Base-by-base conservation (phyloP, 176 grass and related monocot genomes). In the Stipa capillata region DNA sequence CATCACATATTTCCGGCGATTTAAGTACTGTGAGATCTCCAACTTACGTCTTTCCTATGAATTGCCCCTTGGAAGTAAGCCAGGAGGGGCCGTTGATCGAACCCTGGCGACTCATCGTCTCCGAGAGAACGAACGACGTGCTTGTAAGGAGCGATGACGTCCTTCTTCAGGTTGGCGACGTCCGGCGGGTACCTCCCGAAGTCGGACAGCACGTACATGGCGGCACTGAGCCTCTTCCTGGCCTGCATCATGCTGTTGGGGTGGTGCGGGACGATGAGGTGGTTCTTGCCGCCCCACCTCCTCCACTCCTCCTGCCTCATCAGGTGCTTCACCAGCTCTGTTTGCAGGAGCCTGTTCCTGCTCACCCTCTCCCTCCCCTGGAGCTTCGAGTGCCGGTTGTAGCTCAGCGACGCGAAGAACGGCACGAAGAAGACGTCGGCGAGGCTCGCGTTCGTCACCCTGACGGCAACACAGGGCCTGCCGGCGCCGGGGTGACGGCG, bases 61-160 rank as follows among this genome's bases (percentile, higher is more conserved):
- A 97, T 94, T 16, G 91, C 94, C 13, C 94, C 94, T 33, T 94
- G 94, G 82, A 97, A 94, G 69, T 91, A 97, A 0, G 89, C 91
- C 27, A 94, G 44, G 74, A 91, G 24, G 1, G 84, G 81, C 5
- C 91, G 87, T 6, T 86, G 75, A 0, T 86, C 59, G 63, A 89
- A 97, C 25, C 32, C 37, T 20, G 89, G 67, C 35, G 89, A 97
- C 11, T 89, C 65, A 29, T 83, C 58, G 14, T n/a, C n/a, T n/a
- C 74, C 84, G 34, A 93, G 70, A 15, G 89, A 89, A 18, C 58
- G 73, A 0, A 91, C 78, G 40, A 97, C 94, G 75, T 97, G 94
- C 75, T 51, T 91, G 87, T 97, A 97, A 18, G 91, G 94, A 37
- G 86, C 89, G 39, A 97, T 82, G 43, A 97, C 49, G 86, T 97